Evolutionary conservation across 257 asterid genomes (phyloP).

Genomic region (Forsythia viridissima): DNA sequence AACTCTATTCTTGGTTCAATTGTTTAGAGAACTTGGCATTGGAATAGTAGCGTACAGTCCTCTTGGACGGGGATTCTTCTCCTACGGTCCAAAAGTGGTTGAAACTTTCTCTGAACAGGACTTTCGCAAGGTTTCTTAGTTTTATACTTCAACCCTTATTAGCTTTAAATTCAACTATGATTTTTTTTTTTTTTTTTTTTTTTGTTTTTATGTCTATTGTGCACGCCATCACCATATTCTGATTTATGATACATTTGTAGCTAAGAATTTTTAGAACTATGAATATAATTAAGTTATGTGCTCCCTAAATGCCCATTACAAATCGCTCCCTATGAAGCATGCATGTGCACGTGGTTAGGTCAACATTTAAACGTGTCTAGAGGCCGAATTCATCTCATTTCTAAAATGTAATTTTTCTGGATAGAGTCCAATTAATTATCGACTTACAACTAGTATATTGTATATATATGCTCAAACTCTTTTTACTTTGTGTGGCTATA

Average conservation of each 20-base stretch:
- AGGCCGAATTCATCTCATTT: background rate
- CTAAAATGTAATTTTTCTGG: background rate
- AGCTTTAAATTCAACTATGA: background rate
- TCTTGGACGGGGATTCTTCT: conserved; percentile 54
- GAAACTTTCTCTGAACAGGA: conserved; percentile 37
- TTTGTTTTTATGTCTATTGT: background rate
- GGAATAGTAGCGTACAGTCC: conserved; percentile 62
- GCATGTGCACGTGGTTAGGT: background rate
- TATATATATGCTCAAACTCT: background rate
- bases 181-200: background rate
- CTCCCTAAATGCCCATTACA: background rate
- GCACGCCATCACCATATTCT: background rate
- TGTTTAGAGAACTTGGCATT: conserved; percentile 54
- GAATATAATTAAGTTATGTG: background rate
- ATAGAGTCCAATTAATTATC: no score
- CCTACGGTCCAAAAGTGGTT: conserved; percentile 42
- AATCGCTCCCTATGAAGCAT: background rate
- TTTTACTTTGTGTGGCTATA: background rate
- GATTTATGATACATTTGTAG: background rate
- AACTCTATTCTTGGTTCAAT: background rate
- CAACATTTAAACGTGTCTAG: no score
- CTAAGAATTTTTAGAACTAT: background rate
- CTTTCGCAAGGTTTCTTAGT: conserved; percentile 35
- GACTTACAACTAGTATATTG: no score
- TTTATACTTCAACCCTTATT: background rate